These are phyloP conservation scores for Xylariaceae sp. DNA, from an alignment of 2,329 filamentous ascomycete species.

Conservation along the genomic window DNA sequence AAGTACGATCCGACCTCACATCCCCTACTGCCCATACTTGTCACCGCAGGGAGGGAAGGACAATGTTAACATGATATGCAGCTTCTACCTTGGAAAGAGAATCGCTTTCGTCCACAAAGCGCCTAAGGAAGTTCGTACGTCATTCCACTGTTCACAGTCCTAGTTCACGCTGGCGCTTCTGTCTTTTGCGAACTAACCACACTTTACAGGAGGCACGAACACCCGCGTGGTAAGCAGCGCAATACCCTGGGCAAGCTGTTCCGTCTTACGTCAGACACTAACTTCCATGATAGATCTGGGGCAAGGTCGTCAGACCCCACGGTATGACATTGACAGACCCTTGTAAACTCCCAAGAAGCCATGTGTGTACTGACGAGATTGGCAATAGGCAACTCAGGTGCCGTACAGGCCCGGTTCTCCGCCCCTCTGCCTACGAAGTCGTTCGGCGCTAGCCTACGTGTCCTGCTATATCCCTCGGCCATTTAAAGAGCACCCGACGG, in stretches of 20 bases:
- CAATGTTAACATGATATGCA: constrained; percentile 6
- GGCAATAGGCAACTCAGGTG: constrained; percentile 13
- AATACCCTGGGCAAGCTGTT: background rate
- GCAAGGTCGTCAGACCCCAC: constrained; percentile 15
- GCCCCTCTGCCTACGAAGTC: constrained; percentile 16
- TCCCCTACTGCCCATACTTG: too few relatives aligned
- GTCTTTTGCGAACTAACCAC: background rate
- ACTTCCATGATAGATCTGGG: constrained; percentile 13
- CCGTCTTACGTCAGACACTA: constrained; percentile 1
- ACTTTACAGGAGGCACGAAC: constrained; percentile 11
- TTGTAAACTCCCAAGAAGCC: background rate
- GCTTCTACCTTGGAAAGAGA: constrained; percentile 17
- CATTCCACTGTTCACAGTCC: background rate
- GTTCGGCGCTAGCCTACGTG: constrained; percentile 15
- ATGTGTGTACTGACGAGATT: constrained; percentile 1
- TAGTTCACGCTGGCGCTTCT: background rate
- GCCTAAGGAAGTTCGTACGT: constrained; percentile 14
- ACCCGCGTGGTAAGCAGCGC: constrained; percentile 12
- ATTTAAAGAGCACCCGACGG: constrained; percentile 2
- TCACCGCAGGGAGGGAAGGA: background rate
- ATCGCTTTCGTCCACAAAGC: constrained; percentile 17
- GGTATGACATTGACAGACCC: constrained; percentile 8
- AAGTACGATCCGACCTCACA: constrained; percentile 10
- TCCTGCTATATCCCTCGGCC: constrained; percentile 14
- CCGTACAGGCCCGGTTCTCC: constrained; percentile 16